Base-by-base conservation (phyloP, 805 yeast species). In the Yarrowia sp. region DNA sequence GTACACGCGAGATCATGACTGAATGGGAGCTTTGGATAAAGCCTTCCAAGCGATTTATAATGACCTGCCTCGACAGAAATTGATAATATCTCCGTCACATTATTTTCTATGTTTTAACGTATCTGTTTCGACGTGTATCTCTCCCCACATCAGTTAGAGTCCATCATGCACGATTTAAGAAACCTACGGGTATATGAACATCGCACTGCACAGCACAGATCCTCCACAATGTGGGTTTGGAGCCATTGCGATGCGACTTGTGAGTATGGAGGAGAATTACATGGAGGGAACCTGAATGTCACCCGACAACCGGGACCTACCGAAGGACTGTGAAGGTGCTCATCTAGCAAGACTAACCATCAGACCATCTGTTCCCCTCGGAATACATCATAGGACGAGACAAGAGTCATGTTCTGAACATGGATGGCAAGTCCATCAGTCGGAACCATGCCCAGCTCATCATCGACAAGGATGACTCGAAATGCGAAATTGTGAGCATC, bases 161-260 rank as follows among this genome's bases (percentile, higher is more conserved):
- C 22, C 22, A 11, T 12, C 38, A 48, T 48, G 54, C 38, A 48
- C 38, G 5, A 30, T 0, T 17, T n/a, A 2, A 5, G 35, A 46
- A 48, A 48, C 54, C 32, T 48, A 46, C 35, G 22, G 14, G 38
- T 16, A 33, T 14, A 14, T 4, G 5, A 14, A 36, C 30, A 26
- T 26, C 30, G 30, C 30, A 4, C 40, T 36, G 11, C 40, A 36
- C 19, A 36, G 12, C 52, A 46, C 52, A 16, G 49, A 9, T 21
- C 21, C 58, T 38, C 61, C 61, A 54, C 46, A 36, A 54, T 54
- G 61, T 54, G 61, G 61, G 46, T 38, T 4, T 54, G 61, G 61
- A 54, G 35, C 35, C 46, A 54, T 54, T 35, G 26, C 14, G 61
- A 26, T 2, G 30, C 33, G 26, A 54, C 61, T 26, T 54, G 61